Percentiles rank a stretch among this genome's conserved stretches.
phyloP scores from a whole-genome alignment of 345 rosid species.

The Populus ilicifolia region DNA sequence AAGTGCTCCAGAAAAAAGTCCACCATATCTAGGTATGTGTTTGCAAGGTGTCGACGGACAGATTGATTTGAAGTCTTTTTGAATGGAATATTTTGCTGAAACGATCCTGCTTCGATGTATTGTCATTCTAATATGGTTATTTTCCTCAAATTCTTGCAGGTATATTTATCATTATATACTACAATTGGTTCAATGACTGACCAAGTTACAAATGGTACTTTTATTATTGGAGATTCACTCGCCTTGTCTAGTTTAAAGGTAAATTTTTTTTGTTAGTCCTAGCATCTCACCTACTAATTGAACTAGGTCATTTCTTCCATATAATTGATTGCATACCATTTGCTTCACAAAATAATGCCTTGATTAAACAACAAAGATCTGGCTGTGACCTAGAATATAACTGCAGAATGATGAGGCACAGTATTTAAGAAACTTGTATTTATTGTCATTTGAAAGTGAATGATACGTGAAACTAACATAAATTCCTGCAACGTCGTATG shows the following conservation, averaged over 20 bases:
- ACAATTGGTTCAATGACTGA: constrained; percentile 67
- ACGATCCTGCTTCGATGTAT: neutral
- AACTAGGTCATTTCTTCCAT: neutral
- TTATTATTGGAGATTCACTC: constrained; percentile 51
- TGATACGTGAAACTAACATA: neutral
- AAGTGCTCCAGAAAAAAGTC: neutral
- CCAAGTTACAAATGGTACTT: constrained; percentile 43
- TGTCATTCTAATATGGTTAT: neutral
- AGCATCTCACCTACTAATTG: neutral
- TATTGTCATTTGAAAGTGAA: neutral
- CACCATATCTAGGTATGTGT: neutral
- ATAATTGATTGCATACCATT: neutral
- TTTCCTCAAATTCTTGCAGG: constrained; percentile 38
- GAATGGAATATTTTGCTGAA: neutral
- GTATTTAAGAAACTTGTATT: neutral
- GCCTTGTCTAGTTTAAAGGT: constrained; percentile 85
- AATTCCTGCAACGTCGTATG: neutral
- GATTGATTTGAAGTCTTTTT: neutral
- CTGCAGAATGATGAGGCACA: neutral
- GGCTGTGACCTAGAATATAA: neutral
- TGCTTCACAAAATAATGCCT: neutral
- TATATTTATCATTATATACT: constrained; percentile 77
- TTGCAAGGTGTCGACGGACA: neutral
- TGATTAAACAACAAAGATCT: neutral
- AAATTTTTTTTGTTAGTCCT: constrained; percentile 5